phyloP scores from a whole-genome alignment of 768 basidiomycete species.

The Boletus pseudopeckii region DNA sequence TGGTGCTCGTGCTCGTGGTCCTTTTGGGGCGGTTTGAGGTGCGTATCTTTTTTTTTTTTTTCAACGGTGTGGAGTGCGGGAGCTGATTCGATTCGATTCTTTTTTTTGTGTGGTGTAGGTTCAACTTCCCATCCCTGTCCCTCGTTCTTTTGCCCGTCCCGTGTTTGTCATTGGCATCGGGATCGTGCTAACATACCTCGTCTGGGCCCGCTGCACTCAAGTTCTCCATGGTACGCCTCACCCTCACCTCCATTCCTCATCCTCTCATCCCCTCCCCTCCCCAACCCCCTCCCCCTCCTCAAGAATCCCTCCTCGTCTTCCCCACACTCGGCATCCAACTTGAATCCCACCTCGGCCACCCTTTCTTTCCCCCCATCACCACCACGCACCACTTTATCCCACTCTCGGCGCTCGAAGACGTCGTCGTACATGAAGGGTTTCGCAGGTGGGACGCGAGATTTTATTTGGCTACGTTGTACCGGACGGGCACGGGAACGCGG shows the following conservation, averaged over 20 bases:
- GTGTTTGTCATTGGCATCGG: neutral
- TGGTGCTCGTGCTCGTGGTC: conserved; percentile 14
- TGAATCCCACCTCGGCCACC: conserved; percentile 63
- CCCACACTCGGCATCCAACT: conserved; percentile 71
- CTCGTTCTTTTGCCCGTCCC: neutral
- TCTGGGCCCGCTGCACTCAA: conserved; percentile 40
- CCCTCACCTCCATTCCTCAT: too few species aligned
- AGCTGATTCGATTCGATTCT: neutral
- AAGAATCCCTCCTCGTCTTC: conserved; percentile 70
- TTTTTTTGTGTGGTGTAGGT: neutral
- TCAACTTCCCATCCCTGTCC: neutral
- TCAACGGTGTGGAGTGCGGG: neutral
- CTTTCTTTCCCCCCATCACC: conserved; percentile 20
- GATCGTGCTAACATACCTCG: conserved; percentile 19
- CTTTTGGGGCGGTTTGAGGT: neutral
- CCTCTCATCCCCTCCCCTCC: too few species aligned
- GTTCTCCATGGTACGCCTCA: conserved; percentile 16
- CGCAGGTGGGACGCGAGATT: too few species aligned
- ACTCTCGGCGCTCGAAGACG: too few species aligned
- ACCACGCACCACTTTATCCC: too few species aligned
- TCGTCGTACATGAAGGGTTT: too few species aligned
- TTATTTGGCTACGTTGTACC: neutral
- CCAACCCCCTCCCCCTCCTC: neutral
- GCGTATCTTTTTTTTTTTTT: neutral
- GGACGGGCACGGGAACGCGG: neutral